Base-by-base conservation (phyloP, 345 rosid species). In the Syzygium grande region DNA sequence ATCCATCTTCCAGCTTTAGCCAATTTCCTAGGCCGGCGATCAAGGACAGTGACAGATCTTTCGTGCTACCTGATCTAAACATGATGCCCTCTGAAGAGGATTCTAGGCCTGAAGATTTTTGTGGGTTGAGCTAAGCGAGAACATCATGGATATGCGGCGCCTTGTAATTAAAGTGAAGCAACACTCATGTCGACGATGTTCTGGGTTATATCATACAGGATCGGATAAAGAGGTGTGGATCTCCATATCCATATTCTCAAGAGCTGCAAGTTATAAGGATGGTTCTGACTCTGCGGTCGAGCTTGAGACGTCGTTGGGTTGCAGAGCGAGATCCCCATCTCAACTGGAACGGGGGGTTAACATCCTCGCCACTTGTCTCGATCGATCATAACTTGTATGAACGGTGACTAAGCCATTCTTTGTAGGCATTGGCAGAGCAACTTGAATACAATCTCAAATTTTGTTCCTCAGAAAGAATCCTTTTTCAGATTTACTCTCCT, bases 41-140 rank as follows among this genome's bases (percentile, higher is more conserved):
- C 21, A 53, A 85, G 2, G 87, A 19, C 41, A 85, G 88, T 43
- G 88, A 91, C 0, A 41, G 80, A 87, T 84, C 84, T 41, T 92
- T 93, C 90, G 9, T 92, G 79, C 88, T 94, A 38, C 97, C 97
- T 86, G 98, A 96, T 93, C 92, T 96, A 61, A 96, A 96, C 77
- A 93, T 93, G 94, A 89, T 90, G 92, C 96, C 95, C 4, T 84
- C 84, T 1, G 97, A 92, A n/a, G 96, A 90, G 86, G 96, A 93
- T 9, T 87, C 89, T 56, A 58, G 65, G 29, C 65, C 29, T 25
- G 29, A 58, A 58, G 49, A 38, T 34, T 38, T 68, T 68, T 2
- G 38, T 73, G 80, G 80, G 46, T 73, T 73, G 80, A 73, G 80
- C 80, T 73, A 73, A 73, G 49, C 0, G 7, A 73, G 80, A 73